Conservation (phyloP, 1,139 yeast genomes). For the Saccharomyces hybrid region DNA sequence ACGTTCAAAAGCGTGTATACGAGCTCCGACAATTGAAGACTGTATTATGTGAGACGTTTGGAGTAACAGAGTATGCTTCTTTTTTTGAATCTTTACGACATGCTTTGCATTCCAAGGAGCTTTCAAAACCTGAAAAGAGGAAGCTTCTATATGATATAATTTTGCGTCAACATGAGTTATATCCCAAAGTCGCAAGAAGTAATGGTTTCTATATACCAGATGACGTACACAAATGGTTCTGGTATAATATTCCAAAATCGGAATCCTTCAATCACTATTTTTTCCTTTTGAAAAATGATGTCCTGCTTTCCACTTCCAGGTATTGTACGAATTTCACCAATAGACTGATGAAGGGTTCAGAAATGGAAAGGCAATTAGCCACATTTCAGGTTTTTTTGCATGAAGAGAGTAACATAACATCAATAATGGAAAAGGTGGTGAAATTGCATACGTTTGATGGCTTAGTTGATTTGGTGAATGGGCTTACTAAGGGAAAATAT, state of each 20-base stretch:
- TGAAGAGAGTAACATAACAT: conserved; percentile 8
- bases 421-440: conserved; percentile 16
- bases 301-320: conserved; percentile 15
- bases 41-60: neutral
- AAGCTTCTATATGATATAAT: conserved; percentile 12
- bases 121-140: conserved; percentile 7
- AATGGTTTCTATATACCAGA: conserved; percentile 18
- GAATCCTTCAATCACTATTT: conserved; percentile 20
- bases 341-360: conserved; percentile 23
- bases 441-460: conserved; percentile 19
- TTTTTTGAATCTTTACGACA: conserved; percentile 8
- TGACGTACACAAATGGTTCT: conserved; percentile 25
- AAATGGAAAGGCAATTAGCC: conserved; percentile 22
- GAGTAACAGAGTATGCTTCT: conserved; percentile 3
- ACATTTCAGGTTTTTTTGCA: conserved; percentile 23
- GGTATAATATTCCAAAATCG: conserved; percentile 11
- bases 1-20: neutral
- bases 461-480: conserved; percentile 15
- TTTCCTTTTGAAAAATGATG: conserved; percentile 21
- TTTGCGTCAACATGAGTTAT: conserved; percentile 14
- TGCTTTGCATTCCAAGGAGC: conserved; percentile 3
- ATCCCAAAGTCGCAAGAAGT: conserved; percentile 9
- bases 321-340: conserved; percentile 10
- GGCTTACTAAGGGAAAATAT: conserved; percentile 13
- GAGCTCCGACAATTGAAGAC: neutral